Evolutionary conservation across 139 green algal genomes (phyloP), one percentile per base, ranked within the genome.

Genomic region (Spirogloea muscicola): DNA sequence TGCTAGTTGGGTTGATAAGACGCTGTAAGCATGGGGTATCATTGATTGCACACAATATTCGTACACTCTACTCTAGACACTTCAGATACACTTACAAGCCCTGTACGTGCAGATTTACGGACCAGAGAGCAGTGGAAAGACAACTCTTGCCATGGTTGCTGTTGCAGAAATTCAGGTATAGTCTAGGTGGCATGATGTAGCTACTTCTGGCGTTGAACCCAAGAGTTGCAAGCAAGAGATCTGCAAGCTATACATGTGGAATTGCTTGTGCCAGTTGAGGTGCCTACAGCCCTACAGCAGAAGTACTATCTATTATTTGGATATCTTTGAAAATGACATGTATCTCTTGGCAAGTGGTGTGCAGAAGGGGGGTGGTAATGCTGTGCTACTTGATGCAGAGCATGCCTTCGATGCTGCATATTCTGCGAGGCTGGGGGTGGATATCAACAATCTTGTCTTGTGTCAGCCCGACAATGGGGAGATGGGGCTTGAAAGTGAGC

Each of bases 91-190:
- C n/a, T n/a, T n/a, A n/a, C n/a, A n/a, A n/a, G n/a, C n/a, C 21
- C 46, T 55, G 10, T 13, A 31, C 38, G 38, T 27, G 4, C 85
- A 95, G 87, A 84, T 96, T 7, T 96, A 88, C 80, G 92, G 93
- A 3, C 92, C 92, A n/a, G 94, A 98, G 84, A 87, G 68, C 58
- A 90, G 82, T 61, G 94, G 94, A 44, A 98, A 98, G 85, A 97
- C 92, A 2, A 96, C 94, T 0, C 77, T 98, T 61, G 94, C 94
- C 0, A 76, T 98, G 82, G 88, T 96, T 79, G 90, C 90, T 7
- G 93, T 96, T n/a, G 94, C 93, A 3, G 91, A 74, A 9, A 41
- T 44, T 6, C 60, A 69, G 41, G 60, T 69, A 7, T 21, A 31
- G 7, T 62, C 21, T 55, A 55, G 46, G 21, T 55, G 21, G 21